A percentile compares a stretch with the other conserved stretches of the same genome.
These are phyloP conservation scores for Lachnellula subtilissima DNA, from an alignment of 2,329 filamentous ascomycete genomes.

Conservation along the genomic window DNA sequence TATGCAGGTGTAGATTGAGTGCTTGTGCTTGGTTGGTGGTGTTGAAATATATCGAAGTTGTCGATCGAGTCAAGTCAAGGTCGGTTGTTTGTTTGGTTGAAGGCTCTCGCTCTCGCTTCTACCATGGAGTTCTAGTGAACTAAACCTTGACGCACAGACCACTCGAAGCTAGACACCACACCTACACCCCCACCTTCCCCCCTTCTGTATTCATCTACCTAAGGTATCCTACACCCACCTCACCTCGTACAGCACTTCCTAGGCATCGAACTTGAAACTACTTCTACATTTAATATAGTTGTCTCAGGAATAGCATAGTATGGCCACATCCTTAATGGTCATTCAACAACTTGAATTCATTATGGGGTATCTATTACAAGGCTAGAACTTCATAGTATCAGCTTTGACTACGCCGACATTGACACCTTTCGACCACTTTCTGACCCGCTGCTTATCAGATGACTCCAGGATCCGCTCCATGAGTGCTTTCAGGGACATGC, in stretches of 20 bases:
- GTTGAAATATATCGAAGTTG: neutral
- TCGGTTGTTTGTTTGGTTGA: too few relatives aligned
- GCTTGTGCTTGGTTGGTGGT: too few relatives aligned
- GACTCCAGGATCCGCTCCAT: slow-evolving; percentile 56
- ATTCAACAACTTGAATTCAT: neutral
- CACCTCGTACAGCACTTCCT: too few relatives aligned
- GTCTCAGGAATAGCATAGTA: neutral
- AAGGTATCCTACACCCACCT: too few relatives aligned
- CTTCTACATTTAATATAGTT: neutral
- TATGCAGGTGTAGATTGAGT: neutral
- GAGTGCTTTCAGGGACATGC: slow-evolving; percentile 48
- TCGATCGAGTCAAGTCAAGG: too few relatives aligned
- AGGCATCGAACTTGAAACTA: too few relatives aligned
- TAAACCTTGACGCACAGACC: too few relatives aligned
- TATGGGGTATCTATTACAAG: slow-evolving; percentile 17
- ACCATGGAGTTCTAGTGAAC: too few relatives aligned
- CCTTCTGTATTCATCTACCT: too few relatives aligned
- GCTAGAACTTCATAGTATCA: slow-evolving; percentile 21
- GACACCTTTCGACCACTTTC: slow-evolving; percentile 54
- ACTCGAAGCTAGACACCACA: neutral
- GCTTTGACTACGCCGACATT: slow-evolving; percentile 27
- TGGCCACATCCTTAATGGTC: neutral
- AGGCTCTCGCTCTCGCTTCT: neutral
- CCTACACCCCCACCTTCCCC: too few relatives aligned
- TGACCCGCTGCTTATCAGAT: slow-evolving; percentile 61